Evolutionary conservation across 2,329 filamentous ascomycete genomes (phyloP), one percentile per base, ranked within the genome.

Genomic region (Teratosphaeria gauchensis): DNA sequence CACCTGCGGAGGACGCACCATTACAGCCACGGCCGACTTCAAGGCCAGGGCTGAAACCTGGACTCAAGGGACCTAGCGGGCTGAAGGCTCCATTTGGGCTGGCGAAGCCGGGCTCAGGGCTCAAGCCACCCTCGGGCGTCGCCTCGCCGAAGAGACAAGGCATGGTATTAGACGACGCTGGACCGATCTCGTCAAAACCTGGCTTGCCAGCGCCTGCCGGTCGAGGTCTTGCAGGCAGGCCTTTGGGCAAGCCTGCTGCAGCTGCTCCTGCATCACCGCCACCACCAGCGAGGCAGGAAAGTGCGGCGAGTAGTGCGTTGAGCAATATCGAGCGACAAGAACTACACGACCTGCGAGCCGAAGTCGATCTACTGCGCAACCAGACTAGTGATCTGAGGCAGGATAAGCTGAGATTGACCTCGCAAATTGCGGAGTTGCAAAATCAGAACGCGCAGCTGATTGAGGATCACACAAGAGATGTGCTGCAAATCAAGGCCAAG

Each of bases 371-470:
- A 32, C 78, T 96, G 4, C 79, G 83, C 24, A 84, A 85, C 58
- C 84, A 90, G 64, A 84, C 86, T 9, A 90, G 96, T 57, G 92
- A 96, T 52, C 78, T 92, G 65, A 84, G 90, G 57, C 84, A 89
- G 53, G 92, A 96, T 70, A 86, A 90, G 62, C 84, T 86, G 59
- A 92, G 87, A 68, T 82, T 96, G 54, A 82, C 85, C 60, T 94
- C 90, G 0, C 90, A 96, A 72, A 87, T 97, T 51, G 88, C 92
- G 65, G 94, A 97, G 74, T 82, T 99, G 32, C 95, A 96, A 75
- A 95, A 96, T 68, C 90, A 96, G 72, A 99, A 99, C 69, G 94
- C 94, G 28, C 88, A 94, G 63, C 80, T 99, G 35, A 99, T 99
- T 61, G 94, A 99, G 74, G 92, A 97, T 68, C 92, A 97, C 72